Base-by-base conservation (phyloP, 768 basidiomycete genomes). In the Panaeolus papilionaceus region DNA sequence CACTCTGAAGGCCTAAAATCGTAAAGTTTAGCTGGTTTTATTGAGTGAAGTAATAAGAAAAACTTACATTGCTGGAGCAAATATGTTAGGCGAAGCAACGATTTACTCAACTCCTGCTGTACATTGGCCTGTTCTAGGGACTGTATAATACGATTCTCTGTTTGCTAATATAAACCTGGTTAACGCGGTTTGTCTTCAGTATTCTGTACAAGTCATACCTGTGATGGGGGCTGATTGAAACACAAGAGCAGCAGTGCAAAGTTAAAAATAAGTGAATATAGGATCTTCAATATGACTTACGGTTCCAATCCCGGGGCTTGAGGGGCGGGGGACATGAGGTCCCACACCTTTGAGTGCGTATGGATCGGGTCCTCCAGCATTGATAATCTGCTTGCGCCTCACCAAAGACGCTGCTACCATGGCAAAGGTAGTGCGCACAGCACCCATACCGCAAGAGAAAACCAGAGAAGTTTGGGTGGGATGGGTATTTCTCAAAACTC, bases 391-490 rank as follows among this genome's bases (percentile, higher is more conserved):
- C 73, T 91, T 93, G 61, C 97, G 83, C 49, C 97, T 84, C 1
- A 98, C 84, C 40, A 99, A 83, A 66, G 90, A 88, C 0, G 97
- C 96, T 7, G 95, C 94, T n/a, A 91, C 87, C 98, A 99, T 99
- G 3, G 94, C 95, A 75, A 98, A 99, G 0, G 96, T 98, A 2
- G 96, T 96, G 20, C 97, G 87, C 0, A 98, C 96, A 2, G 94
- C 95, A 54, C 98, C 98, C 89, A 97, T 95, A 38, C 98, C 97
- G 76, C 97, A 98, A 62, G 93, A 95, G 77, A 99, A 98, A 4
- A 99, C 92, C 20, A 99, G 82, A 0, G 92, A 89, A 0, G 95
- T 95, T 18, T 83, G 82, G 3, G 91, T 79, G 2, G 97, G 96
- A 72, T 97, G 93, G 0, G 92, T 87, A 44, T 85, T 78, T 69